phyloP scores from a whole-genome alignment of 2,329 filamentous ascomycete species.

The Phialophora tarda region DNA sequence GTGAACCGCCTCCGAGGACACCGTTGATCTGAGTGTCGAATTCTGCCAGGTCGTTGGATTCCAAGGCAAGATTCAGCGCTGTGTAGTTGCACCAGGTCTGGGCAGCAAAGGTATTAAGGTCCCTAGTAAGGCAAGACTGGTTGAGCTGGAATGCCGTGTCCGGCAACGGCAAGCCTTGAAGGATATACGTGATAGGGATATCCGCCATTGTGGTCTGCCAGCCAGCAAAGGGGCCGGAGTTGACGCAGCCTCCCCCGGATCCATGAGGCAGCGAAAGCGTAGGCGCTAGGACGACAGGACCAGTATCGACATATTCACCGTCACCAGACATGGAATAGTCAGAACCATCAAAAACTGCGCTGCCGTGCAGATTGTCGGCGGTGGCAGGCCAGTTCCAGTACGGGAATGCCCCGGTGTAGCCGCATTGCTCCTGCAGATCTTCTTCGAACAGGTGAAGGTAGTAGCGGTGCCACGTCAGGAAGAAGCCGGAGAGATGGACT shows the following conservation, averaged over 20 bases:
- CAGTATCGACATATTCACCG: constrained; percentile 32
- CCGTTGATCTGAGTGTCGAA: constrained; percentile 38
- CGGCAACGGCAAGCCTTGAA: constrained; percentile 36
- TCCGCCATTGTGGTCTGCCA: constrained; percentile 36
- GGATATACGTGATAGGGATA: constrained; percentile 32
- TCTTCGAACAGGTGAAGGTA: constrained; percentile 52
- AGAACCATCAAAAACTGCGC: constrained; percentile 48
- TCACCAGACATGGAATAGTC: constrained; percentile 47
- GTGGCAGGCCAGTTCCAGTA: constrained; percentile 51
- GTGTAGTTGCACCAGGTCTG: constrained; percentile 37
- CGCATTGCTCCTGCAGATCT: constrained; percentile 52
- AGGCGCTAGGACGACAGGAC: constrained; percentile 30
- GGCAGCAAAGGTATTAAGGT: constrained; percentile 39
- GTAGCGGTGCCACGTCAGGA: constrained; percentile 55
- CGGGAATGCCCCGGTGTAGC: constrained; percentile 53
- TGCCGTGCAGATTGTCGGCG: constrained; percentile 42
- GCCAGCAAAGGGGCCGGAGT: constrained; percentile 39
- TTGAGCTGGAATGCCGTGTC: constrained; percentile 36
- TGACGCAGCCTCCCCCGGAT: constrained; percentile 41
- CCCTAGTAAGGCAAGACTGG: constrained; percentile 38
- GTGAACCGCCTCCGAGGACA: constrained; percentile 31
- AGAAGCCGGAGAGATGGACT: constrained; percentile 47
- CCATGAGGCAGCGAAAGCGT: constrained; percentile 38
- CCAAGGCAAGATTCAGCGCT: constrained; percentile 29
- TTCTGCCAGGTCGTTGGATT: constrained; percentile 26